phyloP scores from a whole-genome alignment of 2,329 filamentous ascomycete species.

The Cladosporium sphaerospermum region DNA sequence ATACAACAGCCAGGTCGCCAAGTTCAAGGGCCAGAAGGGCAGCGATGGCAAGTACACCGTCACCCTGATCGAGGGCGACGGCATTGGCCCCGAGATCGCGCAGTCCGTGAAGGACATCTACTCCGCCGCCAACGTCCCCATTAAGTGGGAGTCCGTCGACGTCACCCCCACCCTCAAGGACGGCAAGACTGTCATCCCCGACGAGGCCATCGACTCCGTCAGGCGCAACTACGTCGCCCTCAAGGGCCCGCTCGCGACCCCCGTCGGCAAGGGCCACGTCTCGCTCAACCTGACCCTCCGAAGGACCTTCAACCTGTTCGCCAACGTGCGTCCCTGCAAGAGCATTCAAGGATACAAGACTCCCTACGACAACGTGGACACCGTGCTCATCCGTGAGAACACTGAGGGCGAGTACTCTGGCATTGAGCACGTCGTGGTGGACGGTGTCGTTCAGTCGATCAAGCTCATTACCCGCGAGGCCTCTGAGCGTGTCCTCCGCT shows the following conservation, averaged over 20 bases:
- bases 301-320: conserved; percentile 99
- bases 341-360: conserved; percentile 98
- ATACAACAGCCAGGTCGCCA: conserved; percentile 65
- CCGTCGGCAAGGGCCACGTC: conserved; percentile 97
- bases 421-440: conserved; percentile 96
- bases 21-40: conserved; percentile 88
- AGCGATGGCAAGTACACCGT: conserved; percentile 91
- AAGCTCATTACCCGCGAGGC: conserved; percentile 98
- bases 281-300: conserved; percentile 98
- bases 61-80: conserved; percentile 96
- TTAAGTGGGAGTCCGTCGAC: conserved; percentile 96
- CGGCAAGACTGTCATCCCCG: conserved; percentile 90
- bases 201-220: conserved; percentile 88
- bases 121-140: conserved; percentile 86
- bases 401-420: conserved; percentile 99
- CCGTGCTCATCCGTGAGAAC: conserved; percentile 97
- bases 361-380: conserved; percentile 94
- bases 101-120: conserved; percentile 99
- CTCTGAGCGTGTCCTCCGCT: conserved; percentile 90
- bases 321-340: conserved; percentile 96
- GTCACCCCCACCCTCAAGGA: conserved; percentile 91
- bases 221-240: conserved; percentile 93
- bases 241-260: conserved; percentile 96
- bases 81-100: conserved; percentile 96
- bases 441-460: conserved; percentile 97